These are phyloP conservation scores for Cercospora sp. DNA, from an alignment of 2,329 filamentous ascomycete genomes.

Conservation along the genomic window DNA sequence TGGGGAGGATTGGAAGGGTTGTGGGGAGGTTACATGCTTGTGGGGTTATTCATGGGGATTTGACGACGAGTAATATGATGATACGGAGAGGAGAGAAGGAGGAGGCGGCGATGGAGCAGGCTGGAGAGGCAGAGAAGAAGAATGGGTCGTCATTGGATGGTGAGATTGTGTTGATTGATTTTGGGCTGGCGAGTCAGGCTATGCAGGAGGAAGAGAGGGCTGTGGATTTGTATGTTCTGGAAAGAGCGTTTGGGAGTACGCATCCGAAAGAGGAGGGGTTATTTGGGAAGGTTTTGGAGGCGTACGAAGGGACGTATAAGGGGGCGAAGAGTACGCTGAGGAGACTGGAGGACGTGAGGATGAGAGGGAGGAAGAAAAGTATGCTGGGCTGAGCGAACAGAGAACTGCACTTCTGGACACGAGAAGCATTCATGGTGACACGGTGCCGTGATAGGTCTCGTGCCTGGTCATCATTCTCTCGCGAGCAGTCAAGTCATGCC, in stretches of 20 bases:
- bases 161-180: slow-evolving; percentile 88
- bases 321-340: slow-evolving; percentile 72
- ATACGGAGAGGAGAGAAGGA: slow-evolving; percentile 48
- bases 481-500: not conserved
- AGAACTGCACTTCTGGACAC: no score
- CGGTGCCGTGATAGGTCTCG: not conserved
- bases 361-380: slow-evolving; percentile 92
- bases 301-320: slow-evolving; percentile 74
- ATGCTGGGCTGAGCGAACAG: slow-evolving; percentile 95
- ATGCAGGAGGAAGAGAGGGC: slow-evolving; percentile 87
- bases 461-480: not conserved
- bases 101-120: slow-evolving; percentile 22
- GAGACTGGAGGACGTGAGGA: slow-evolving; percentile 84
- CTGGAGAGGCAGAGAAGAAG: slow-evolving; percentile 23
- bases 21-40: slow-evolving; percentile 65
- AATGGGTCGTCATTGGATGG: slow-evolving; percentile 52
- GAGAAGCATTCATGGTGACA: not conserved
- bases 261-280: slow-evolving; percentile 85
- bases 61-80: slow-evolving; percentile 98
- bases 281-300: slow-evolving; percentile 73
- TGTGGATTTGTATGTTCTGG: slow-evolving; percentile 93
- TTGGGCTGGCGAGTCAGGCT: slow-evolving; percentile 82
- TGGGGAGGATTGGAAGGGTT: slow-evolving; percentile 38
- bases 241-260: slow-evolving; percentile 90
- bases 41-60: slow-evolving; percentile 90